Base-by-base conservation (phyloP, 1,139 yeast genomes). In the Sugiyamaella grinbergsii region DNA sequence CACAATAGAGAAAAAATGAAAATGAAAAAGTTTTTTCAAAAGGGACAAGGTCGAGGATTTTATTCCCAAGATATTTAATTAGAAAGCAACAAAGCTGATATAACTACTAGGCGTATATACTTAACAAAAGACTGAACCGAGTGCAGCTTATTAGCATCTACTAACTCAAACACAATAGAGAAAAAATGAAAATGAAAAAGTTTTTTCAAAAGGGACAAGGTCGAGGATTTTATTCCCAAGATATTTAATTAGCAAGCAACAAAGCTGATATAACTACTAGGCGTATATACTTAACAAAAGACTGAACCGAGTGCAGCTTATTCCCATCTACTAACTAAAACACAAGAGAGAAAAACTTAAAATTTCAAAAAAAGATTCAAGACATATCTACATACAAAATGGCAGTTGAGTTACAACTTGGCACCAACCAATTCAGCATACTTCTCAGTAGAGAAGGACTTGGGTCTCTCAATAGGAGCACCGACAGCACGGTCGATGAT, bases 381-480 rank as follows among this genome's bases (percentile, higher is more conserved):
- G 15, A 39, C 19, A 39, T 24, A 26, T 26, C 33, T 26, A 39
- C 43, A 39, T 26, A 24, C 26, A 23, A 13, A 23, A 38, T 4
- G 19, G 24, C 37, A 5, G 37, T n/a, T 22, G 15, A 15, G 34
- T 43, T 44, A 44, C 48, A 44, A 44, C 37, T 69, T 70, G 64
- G 69, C 65, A 58, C 72, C 72, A 57, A 72, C 72, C 57, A 72
- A 68, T 66, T 72, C 71, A 58, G 73, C 72, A 59, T 70, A 69
- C 66, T 70, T 71, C 66, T 70, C 74, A 49, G 77, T 73, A 49
- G 74, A 70, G 75, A 73, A 72, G 47, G 74, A 70, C 74, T 78
- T 79, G 64, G 85, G 85, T 65, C 85, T 77, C 68, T 80, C 85
- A 57, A 80, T 79, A 51, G 85, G 84, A 59, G 78, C 67, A 24